These are phyloP conservation scores for Tulasnella sp. DNA, from an alignment of 768 basidiomycete genomes.

Conservation along the genomic window DNA sequence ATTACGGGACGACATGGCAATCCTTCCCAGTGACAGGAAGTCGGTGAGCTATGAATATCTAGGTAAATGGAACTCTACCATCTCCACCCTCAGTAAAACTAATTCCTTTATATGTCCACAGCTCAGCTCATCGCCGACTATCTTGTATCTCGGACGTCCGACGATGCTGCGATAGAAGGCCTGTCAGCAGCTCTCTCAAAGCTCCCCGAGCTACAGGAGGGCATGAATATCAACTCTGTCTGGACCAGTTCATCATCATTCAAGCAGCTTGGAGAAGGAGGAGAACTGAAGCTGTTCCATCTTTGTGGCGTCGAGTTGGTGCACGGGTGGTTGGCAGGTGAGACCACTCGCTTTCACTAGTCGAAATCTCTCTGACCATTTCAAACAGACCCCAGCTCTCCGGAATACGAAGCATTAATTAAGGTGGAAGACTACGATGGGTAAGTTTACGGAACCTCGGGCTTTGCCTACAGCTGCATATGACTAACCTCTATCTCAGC, in stretches of 20 bases:
- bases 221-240: conserved; percentile 81
- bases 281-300: conserved; percentile 79
- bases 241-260: conserved; percentile 68
- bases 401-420: conserved; percentile 49
- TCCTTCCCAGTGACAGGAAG: conserved; percentile 55
- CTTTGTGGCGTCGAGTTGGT: conserved; percentile 72
- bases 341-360: not conserved
- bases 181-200: conserved; percentile 65
- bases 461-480: not conserved
- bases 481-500: conserved; percentile 49
- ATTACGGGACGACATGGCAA: conserved; percentile 69
- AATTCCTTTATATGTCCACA: not conserved
- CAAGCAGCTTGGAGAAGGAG: conserved; percentile 51
- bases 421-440: conserved; percentile 34
- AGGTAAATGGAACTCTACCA: not conserved
- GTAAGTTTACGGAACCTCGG: conserved; percentile 22
- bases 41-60: conserved; percentile 80
- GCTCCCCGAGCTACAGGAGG: conserved; percentile 72
- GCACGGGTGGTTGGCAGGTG: conserved; percentile 64
- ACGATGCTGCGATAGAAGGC: conserved; percentile 13
- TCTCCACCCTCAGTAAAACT: not conserved
- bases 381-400: conserved; percentile 56
- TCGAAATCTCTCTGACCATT: not conserved
- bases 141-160: conserved; percentile 54
- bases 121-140: conserved; percentile 78